Base-by-base conservation (phyloP, 225 moss, liverwort and hornwort species). In the Marchantia paleacea region DNA sequence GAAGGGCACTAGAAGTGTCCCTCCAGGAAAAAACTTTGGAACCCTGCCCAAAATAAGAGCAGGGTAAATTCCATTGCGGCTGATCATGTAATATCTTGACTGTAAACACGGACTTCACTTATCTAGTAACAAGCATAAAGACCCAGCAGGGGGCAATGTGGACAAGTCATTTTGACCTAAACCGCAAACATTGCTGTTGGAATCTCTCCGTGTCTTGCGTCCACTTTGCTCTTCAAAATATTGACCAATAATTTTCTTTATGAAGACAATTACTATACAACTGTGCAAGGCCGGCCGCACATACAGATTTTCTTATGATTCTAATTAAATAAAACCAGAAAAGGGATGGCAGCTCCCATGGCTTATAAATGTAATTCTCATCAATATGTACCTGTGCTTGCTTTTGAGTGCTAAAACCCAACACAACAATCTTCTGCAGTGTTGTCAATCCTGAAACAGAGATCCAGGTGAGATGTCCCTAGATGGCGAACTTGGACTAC, bases 401-500 rank as follows among this genome's bases (percentile, higher is more conserved):
- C 67, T 67, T 73, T 63, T 47, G 15, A 48, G 7, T 58, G 7
- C 51, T 52, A 3, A 52, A 84, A 25, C 77, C 78, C 60, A 64
- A 73, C 80, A 80, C 74, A 78, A 51, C 73, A 81, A 81, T 84
- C 80, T 80, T 84, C 76, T 80, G 72, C 71, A 25, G 63, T 80
- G 84, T 30, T 49, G 68, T 82, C 55, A 80, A 71, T 85, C 85
- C 82, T 82, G 80, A 51, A 85, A 81, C 30, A 76, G 76, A 53
- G 80, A 72, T 66, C 83, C 83, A 82, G 82, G 77, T 7, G 85
- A 85, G 39, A 64, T 22, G 58, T 83, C 78, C 79, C 66, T 51
- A 26, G 83, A 83, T 30, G 83, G 73, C 28, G 81, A 86, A 60
- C 52, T 83, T 39, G 81, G 79, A 81, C 81, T 86, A 52, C 73